Evolutionary conservation across 352 stramenopile genomes (phyloP), one percentile per base, ranked within the genome.

Genomic region (Phytophthora pisi): DNA sequence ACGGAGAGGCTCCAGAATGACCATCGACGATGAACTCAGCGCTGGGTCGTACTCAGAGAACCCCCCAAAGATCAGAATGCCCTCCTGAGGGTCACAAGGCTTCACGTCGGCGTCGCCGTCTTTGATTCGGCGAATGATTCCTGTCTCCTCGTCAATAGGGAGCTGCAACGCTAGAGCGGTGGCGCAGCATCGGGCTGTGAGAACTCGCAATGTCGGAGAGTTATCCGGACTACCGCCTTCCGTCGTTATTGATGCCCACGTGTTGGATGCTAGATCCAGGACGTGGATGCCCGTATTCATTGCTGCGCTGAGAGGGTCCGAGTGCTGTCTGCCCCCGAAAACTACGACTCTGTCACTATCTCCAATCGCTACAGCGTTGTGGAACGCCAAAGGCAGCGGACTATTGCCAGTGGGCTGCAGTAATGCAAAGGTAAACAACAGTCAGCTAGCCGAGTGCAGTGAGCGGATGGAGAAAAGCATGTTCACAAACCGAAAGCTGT

Each of bases 41-140:
- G 61, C 65, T 42, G 66, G 54, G 1, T 69, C 68, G 11, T 70
- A 64, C 20, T 79, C 60, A 11, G 75, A 80, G 52, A 84, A 86
- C 6, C 84, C 82, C 3, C 84, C 84, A 43, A 88, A 90, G 31
- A 92, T 68, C 16, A 89, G 43, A n/a, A 89, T 72, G 5, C 57
- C 53, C 8, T 76, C 70, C 5, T 61, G 59, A 2, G 56, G 18
- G 24, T 64, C 52, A 42, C 66, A 74, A 11, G 60, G 23, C 6
- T 78, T 74, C 7, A 50, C 52, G 23, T 31, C 34, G 9, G 45
- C 57, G 16, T 68, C 74, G 16, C 76, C 65, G 5, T 47, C 46
- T 16, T 67, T 74, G 11, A 74, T 56, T 61, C 63, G 57, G 4
- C 61, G 62, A 46, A 75, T 40, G 5, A 58, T 11, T 18, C 62